phyloP scores from a whole-genome alignment of 1,284 basidiomycete species.

The Naganishia liquefaciens region DNA sequence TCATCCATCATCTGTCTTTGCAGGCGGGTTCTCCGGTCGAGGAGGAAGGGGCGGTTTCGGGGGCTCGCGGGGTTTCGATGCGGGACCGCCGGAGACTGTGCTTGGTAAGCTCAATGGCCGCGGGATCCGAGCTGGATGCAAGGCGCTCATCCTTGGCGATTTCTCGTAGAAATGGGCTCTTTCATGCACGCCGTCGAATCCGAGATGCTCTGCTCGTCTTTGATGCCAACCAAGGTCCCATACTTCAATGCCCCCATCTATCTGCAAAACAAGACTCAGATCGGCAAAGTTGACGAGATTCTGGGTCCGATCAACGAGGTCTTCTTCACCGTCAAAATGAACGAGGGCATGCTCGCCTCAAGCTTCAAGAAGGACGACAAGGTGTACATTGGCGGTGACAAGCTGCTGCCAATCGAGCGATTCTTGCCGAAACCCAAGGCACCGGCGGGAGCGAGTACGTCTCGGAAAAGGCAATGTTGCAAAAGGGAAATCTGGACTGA shows the following conservation, averaged over 20 bases:
- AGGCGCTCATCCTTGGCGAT: neutral
- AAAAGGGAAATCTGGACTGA: neutral
- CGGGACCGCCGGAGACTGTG: constrained; percentile 73
- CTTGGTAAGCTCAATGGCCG: constrained; percentile 61
- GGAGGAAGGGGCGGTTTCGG: constrained; percentile 62
- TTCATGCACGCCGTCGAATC: constrained; percentile 95
- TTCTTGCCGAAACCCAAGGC: constrained; percentile 97
- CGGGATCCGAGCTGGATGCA: neutral
- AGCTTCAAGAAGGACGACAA: constrained; percentile 98
- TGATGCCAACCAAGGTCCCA: constrained; percentile 85
- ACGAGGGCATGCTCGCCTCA: constrained; percentile 88
- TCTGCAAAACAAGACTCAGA: constrained; percentile 93
- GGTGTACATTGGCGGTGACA: constrained; percentile 94
- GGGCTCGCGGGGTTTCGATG: constrained; percentile 63
- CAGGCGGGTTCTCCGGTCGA: constrained; percentile 52
- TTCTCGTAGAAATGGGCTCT: constrained; percentile 71
- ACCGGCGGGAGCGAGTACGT: constrained; percentile 52
- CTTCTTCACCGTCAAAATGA: constrained; percentile 98
- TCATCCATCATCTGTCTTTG: neutral
- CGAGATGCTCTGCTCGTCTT: constrained; percentile 92
- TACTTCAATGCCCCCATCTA: constrained; percentile 99
- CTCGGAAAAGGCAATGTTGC: neutral
- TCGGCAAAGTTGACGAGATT: constrained; percentile 96
- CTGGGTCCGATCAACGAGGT: constrained; percentile 98
- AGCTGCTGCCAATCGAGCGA: constrained; percentile 91